These are phyloP conservation scores for Spirogloea muscicola DNA, from an alignment of 139 green algal genomes.

Conservation along the genomic window DNA sequence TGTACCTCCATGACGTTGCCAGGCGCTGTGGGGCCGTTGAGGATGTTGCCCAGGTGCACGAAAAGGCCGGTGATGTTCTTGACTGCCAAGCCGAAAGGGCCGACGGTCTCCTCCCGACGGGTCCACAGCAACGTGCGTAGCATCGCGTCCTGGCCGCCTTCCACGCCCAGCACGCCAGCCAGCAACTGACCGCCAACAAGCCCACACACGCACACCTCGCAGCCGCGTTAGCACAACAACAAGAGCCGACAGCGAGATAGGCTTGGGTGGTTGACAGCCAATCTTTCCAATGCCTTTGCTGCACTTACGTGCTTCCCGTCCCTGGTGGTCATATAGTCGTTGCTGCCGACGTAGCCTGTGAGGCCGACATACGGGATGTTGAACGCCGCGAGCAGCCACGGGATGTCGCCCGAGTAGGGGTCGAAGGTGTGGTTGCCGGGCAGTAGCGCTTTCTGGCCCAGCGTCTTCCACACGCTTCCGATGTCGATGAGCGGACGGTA, in stretches of 20 bases:
- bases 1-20: too few relatives aligned
- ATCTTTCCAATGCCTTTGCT: too few relatives aligned
- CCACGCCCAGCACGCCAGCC: slow-evolving; percentile 7
- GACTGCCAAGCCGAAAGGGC: too few relatives aligned
- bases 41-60: too few relatives aligned
- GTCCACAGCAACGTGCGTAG: slow-evolving; percentile 3
- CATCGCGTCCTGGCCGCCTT: slow-evolving; percentile 11
- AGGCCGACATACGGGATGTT: slow-evolving; percentile 3
- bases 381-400: neutral
- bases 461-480: neutral
- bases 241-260: too few relatives aligned
- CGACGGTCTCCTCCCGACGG: too few relatives aligned
- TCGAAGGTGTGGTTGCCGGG: neutral
- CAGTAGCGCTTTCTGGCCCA: neutral
- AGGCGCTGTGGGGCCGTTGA: too few relatives aligned
- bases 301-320: slow-evolving; percentile 15
- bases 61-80: too few relatives aligned
- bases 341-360: slow-evolving; percentile 6
- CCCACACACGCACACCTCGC: too few relatives aligned
- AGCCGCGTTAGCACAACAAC: too few relatives aligned
- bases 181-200: too few relatives aligned
- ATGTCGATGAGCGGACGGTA: slow-evolving; percentile 5
- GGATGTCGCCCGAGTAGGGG: slow-evolving; percentile 2
- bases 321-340: neutral
- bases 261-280: too few relatives aligned